A percentile compares a stretch with the other conserved stretches of the same genome.
These are phyloP conservation scores for Lippia alba DNA, from an alignment of 305 asterid genomes.

Conservation along the genomic window DNA sequence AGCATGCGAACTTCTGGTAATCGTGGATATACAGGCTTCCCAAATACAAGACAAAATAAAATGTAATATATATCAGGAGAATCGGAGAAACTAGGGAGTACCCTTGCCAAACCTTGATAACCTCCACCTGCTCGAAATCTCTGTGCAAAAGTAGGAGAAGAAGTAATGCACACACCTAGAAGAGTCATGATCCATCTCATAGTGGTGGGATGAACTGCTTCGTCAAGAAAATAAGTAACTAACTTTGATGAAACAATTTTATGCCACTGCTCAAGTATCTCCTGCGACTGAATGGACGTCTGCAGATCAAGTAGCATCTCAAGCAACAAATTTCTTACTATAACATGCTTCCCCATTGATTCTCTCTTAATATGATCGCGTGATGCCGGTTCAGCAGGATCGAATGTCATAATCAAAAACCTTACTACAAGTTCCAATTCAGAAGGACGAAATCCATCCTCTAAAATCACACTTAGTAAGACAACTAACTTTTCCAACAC, in stretches of 20 bases:
- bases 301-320: slow-evolving; percentile 80
- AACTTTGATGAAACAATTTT: slow-evolving; percentile 73
- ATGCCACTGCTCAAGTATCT: slow-evolving; percentile 85
- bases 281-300: slow-evolving; percentile 70
- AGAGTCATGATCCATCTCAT: slow-evolving; percentile 91
- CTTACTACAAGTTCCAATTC: slow-evolving; percentile 74
- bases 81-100: slow-evolving; percentile 75
- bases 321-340: slow-evolving; percentile 78
- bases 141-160: slow-evolving; percentile 71
- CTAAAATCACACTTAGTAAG: slow-evolving; percentile 67
- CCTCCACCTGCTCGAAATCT: slow-evolving; percentile 76
- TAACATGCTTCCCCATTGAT: slow-evolving; percentile 78
- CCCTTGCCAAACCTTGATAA: slow-evolving; percentile 74
- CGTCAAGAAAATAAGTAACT: slow-evolving; percentile 72
- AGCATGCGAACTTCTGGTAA: slow-evolving; percentile 82
- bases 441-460: slow-evolving; percentile 76
- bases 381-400: slow-evolving; percentile 68
- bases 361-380: slow-evolving; percentile 59
- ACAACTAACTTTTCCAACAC: slow-evolving; percentile 73
- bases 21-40: slow-evolving; percentile 82
- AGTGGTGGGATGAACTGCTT: slow-evolving; percentile 80
- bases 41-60: slow-evolving; percentile 70
- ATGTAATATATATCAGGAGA: slow-evolving; percentile 81
- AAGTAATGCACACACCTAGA: slow-evolving; percentile 73
- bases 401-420: slow-evolving; percentile 76